phyloP scores from a whole-genome alignment of 352 stramenopile genomes.

The Pythium vanterpoolii region DNA sequence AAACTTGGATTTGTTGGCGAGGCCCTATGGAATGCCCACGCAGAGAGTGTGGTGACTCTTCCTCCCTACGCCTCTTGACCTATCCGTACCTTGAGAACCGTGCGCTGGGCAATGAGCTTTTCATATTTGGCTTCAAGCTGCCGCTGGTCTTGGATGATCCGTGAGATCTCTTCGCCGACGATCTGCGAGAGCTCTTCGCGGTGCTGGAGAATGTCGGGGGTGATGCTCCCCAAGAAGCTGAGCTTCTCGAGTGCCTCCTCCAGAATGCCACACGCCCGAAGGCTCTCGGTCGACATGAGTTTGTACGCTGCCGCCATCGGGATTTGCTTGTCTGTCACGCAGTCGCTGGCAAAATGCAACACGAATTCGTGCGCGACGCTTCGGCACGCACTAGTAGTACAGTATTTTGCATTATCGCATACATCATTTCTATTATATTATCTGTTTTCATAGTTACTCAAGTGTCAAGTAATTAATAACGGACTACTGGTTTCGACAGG shows the following conservation, averaged over 20 bases:
- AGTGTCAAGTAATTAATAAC: too few relatives aligned
- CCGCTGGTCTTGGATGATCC: conserved; percentile 91
- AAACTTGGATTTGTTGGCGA: conserved; percentile 92
- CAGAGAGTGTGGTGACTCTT: background rate
- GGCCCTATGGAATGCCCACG: conserved; percentile 30
- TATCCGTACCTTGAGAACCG: conserved; percentile 63
- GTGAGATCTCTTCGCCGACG: conserved; percentile 90
- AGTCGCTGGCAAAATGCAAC: background rate
- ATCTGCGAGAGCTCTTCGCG: conserved; percentile 90
- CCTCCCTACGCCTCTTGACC: background rate
- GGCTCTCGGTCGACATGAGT: conserved; percentile 59
- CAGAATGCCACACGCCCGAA: conserved; percentile 75
- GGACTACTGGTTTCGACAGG: too few relatives aligned
- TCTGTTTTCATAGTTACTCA: background rate
- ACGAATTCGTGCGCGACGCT: background rate
- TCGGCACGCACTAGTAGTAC: background rate
- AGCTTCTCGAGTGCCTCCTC: conserved; percentile 92
- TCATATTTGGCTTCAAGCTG: conserved; percentile 88
- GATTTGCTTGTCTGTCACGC: background rate
- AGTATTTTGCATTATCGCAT: background rate
- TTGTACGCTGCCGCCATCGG: conserved; percentile 42
- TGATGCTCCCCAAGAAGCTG: conserved; percentile 88
- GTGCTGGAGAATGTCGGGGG: conserved; percentile 89
- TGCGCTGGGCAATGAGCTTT: conserved; percentile 85
- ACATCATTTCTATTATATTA: background rate